Conservation (phyloP, 2,329 filamentous ascomycete genomes). For the Pseudogymnoascus destructans region DNA sequence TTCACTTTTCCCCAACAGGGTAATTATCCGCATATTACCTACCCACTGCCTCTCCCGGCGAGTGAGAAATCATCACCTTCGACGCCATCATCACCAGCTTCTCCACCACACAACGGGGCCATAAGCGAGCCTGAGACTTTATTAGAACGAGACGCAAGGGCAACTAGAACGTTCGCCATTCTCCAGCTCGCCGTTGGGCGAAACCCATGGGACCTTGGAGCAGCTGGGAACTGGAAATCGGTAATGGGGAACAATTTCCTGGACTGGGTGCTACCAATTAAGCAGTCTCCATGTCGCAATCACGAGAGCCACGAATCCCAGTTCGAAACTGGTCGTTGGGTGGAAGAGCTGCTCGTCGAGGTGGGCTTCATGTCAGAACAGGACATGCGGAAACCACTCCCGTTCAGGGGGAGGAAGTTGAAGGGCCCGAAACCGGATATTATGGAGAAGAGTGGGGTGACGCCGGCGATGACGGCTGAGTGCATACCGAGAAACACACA, state of each 20-base stretch:
- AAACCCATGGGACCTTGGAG: slow-evolving; percentile 75
- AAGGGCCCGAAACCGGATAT: not conserved
- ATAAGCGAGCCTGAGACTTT: slow-evolving; percentile 14
- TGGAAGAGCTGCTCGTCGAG: slow-evolving; percentile 39
- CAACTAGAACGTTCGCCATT: slow-evolving; percentile 63
- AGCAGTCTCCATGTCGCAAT: slow-evolving; percentile 57
- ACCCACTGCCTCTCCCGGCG: slow-evolving; percentile 9
- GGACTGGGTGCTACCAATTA: slow-evolving; percentile 74
- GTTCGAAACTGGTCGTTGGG: slow-evolving; percentile 51
- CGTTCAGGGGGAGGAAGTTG: not conserved
- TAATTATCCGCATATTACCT: slow-evolving; percentile 10
- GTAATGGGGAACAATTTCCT: slow-evolving; percentile 61
- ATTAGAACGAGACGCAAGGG: slow-evolving; percentile 23
- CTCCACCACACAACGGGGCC: not conserved
- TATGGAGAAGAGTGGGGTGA: not conserved
- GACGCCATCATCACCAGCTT: not conserved
- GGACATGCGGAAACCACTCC: slow-evolving; percentile 10
- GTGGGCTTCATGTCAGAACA: slow-evolving; percentile 5
- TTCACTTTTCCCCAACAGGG: slow-evolving; percentile 19
- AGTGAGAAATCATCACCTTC: slow-evolving; percentile 9
- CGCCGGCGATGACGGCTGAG: not conserved
- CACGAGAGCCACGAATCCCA: slow-evolving; percentile 54
- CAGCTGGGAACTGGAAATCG: slow-evolving; percentile 56
- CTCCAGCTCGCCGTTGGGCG: slow-evolving; percentile 59
- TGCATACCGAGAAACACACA: not conserved